These are phyloP conservation scores for bread wheat (Triticum aestivum) DNA, from an alignment of 176 grass and related monocot species.

Conservation along the genomic window IWGSC_CS_RefSeq_v2.1 NC_057801.1:180979752-180980251, in stretches of 20 bases:
- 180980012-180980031: background rate
- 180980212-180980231: background rate
- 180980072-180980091: background rate
- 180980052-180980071: background rate
- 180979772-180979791: background rate
- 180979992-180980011: background rate
- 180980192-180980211: slow-evolving; percentile 13
- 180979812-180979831: background rate
- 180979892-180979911: background rate
- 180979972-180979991: slow-evolving; percentile 25
- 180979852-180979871: background rate
- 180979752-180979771: background rate
- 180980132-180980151: background rate
- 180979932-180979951: background rate
- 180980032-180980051: background rate
- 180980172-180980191: slow-evolving; percentile 21
- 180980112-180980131: background rate
- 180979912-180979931: background rate
- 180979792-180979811: background rate
- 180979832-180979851: background rate
- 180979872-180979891: background rate
- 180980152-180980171: slow-evolving; percentile 20
- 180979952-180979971: background rate
- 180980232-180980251: background rate
- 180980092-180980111: background rate